These are phyloP conservation scores for Nicotiana rustica DNA, from an alignment of 305 asterid genomes.

Conservation along the genomic window DNA sequence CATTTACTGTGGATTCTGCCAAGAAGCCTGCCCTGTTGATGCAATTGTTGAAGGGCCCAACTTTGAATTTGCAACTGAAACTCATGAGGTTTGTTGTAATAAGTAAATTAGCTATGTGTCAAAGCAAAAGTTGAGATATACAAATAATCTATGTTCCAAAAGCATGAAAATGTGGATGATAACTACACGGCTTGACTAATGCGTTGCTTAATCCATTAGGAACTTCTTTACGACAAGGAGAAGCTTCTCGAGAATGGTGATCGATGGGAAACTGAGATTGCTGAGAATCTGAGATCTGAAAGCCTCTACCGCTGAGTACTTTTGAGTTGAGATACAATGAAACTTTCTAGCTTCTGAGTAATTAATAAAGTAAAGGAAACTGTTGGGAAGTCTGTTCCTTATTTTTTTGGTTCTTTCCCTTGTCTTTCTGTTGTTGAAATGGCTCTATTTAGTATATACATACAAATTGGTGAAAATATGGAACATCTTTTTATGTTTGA, in stretches of 20 bases:
- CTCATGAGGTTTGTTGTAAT: constrained; percentile 76
- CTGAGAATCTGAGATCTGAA: constrained; percentile 92
- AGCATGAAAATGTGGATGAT: constrained; percentile 19
- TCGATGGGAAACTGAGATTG: constrained; percentile 95
- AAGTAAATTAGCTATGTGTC: neutral
- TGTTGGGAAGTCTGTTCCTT: neutral
- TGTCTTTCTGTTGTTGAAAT: neutral
- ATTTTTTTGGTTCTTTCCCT: neutral
- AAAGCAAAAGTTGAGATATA: neutral
- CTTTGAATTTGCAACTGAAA: constrained; percentile 92
- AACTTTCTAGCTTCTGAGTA: constrained; percentile 14
- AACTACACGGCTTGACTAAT: constrained; percentile 8
- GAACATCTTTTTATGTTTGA: neutral
- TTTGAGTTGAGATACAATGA: neutral
- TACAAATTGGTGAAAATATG: neutral
- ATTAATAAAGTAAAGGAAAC: constrained; percentile 28
- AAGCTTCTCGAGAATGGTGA: constrained; percentile 92
- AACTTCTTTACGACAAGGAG: constrained; percentile 62
- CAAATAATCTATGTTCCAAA: neutral
- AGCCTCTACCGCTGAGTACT: constrained; percentile 78
- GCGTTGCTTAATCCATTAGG: constrained; percentile 26
- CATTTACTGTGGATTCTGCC: constrained; percentile 97
- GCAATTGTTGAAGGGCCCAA: constrained; percentile 99
- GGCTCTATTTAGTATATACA: neutral
- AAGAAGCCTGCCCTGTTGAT: constrained; percentile 98